A percentile compares a stretch with the other conserved stretches of the same genome.
phyloP scores from a whole-genome alignment of 345 rosid species.

The Eucalyptus marginata region DNA sequence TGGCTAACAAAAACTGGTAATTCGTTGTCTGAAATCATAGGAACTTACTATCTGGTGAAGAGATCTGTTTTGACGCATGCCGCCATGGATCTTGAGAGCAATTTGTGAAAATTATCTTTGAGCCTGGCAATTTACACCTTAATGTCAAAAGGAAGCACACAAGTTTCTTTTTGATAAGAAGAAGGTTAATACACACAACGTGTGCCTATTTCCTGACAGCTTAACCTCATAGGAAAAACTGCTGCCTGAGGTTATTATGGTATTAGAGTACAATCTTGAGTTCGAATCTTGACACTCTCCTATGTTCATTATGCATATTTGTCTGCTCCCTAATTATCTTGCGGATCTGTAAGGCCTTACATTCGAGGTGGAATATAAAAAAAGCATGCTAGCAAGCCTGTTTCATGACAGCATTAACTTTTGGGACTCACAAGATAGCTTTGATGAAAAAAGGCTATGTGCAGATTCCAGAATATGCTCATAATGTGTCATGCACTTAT shows the following conservation, averaged over 20 bases:
- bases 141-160: neutral
- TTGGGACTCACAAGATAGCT: neutral
- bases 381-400: neutral
- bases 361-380: neutral
- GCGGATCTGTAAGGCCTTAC: neutral
- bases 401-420: neutral
- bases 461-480: too few relatives aligned
- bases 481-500: neutral
- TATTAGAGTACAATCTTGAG: neutral
- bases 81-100: slow-evolving; percentile 99
- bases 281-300: neutral
- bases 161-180: neutral
- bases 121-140: slow-evolving; percentile 26
- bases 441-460: too few relatives aligned
- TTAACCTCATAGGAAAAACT: neutral
- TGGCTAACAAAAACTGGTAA: neutral
- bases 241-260: neutral
- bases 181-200: neutral
- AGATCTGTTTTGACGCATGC: slow-evolving; percentile 71
- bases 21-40: neutral
- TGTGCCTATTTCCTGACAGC: neutral
- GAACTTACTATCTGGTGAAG: slow-evolving; percentile 59
- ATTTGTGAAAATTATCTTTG: slow-evolving; percentile 75
- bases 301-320: neutral
- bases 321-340: neutral